A percentile compares a stretch with the other conserved stretches of the same genome.
Conservation (phyloP, 2,329 filamentous ascomycete species). For the Colletotrichum costaricense region DNA sequence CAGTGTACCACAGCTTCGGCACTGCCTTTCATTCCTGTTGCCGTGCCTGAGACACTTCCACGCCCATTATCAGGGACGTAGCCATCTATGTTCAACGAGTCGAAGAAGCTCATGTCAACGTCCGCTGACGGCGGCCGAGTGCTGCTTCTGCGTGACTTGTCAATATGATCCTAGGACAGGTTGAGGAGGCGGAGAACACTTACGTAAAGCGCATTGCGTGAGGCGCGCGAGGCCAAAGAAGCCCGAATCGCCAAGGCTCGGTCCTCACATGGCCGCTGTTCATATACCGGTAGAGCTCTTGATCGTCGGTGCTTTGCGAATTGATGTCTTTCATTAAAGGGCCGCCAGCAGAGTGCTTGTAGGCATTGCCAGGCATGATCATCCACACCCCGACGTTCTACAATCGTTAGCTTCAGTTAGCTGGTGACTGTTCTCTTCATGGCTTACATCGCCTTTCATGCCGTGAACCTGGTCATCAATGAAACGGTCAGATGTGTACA, state of each 20-base stretch:
- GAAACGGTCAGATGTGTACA: constrained; percentile 68
- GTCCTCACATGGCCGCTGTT: constrained; percentile 69
- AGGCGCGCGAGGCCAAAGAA: constrained; percentile 70
- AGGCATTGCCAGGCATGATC: constrained; percentile 57
- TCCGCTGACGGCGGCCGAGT: constrained; percentile 51
- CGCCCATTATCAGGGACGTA: constrained; percentile 62
- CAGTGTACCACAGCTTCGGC: constrained; percentile 68
- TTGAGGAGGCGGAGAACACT: neutral
- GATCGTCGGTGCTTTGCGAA: constrained; percentile 65
- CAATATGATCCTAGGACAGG: neutral
- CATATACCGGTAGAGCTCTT: constrained; percentile 69
- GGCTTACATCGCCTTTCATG: constrained; percentile 38
- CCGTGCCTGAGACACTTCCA: constrained; percentile 65
- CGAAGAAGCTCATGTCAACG: constrained; percentile 67
- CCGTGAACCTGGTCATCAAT: constrained; percentile 71
- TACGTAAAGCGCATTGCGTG: constrained; percentile 67
- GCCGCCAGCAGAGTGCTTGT: constrained; percentile 68
- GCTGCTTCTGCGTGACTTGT: constrained; percentile 49
- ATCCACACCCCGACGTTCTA: constrained; percentile 57
- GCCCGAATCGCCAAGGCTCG: constrained; percentile 65
- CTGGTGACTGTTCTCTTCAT: constrained; percentile 34
- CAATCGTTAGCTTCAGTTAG: constrained; percentile 40
- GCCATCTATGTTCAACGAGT: constrained; percentile 60
- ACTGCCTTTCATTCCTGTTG: constrained; percentile 58
- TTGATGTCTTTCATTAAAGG: constrained; percentile 69